These are phyloP conservation scores for Gymnopus androsaceus DNA, from an alignment of 1,284 basidiomycete species.

Conservation along the genomic window DNA sequence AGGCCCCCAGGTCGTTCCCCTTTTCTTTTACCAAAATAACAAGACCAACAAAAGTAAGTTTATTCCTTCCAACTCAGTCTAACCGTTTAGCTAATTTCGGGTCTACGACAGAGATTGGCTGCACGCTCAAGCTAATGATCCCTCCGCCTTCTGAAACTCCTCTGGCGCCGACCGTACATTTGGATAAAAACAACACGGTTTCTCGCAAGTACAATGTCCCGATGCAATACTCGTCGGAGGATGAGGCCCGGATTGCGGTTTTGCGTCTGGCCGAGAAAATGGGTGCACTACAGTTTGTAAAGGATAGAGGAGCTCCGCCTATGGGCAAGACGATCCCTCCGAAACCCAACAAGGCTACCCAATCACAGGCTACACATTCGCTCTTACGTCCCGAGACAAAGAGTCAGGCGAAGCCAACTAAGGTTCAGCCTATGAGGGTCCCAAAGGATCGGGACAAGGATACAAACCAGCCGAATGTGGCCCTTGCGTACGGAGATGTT, in stretches of 20 bases:
- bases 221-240: background rate
- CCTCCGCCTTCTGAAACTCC: background rate
- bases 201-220: constrained; percentile 4
- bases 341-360: too few species aligned
- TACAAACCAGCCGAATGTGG: background rate
- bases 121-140: background rate
- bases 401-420: background rate
- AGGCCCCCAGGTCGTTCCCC: background rate
- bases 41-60: background rate
- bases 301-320: background rate
- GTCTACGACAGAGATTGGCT: constrained; percentile 3
- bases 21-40: background rate
- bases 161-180: background rate
- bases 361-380: background rate
- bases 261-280: background rate
- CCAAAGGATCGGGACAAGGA: background rate
- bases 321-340: background rate
- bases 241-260: constrained; percentile 1
- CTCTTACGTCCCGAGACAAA: background rate
- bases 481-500: background rate
- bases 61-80: background rate
- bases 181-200: background rate
- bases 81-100: background rate
- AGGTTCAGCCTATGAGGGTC: background rate
- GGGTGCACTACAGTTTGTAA: constrained; percentile 3